These are phyloP conservation scores for Amanita phalloides DNA, from an alignment of 768 basidiomycete species.

Conservation along the genomic window DNA sequence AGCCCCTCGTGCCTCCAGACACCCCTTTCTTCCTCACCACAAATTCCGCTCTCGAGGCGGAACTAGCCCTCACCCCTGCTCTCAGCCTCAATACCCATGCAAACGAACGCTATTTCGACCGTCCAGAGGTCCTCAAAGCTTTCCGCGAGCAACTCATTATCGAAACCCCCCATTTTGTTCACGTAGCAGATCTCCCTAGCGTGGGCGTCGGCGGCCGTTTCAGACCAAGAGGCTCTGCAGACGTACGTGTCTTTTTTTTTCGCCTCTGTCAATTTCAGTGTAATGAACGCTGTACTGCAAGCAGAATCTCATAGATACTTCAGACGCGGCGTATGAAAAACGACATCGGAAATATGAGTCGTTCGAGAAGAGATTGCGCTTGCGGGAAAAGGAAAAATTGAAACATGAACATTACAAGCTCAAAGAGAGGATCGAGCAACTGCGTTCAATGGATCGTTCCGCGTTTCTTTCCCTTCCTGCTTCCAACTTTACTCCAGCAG, in stretches of 20 bases:
- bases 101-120: constrained; percentile 68
- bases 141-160: constrained; percentile 62
- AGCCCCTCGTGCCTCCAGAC: constrained; percentile 56
- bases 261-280: neutral
- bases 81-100: constrained; percentile 44
- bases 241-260: constrained; percentile 37
- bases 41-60: constrained; percentile 39
- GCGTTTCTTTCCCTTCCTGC: constrained; percentile 59
- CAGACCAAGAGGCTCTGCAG: constrained; percentile 56
- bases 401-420: constrained; percentile 89
- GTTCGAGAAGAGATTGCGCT: constrained; percentile 75
- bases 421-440: constrained; percentile 79
- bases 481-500: constrained; percentile 38
- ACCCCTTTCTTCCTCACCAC: constrained; percentile 70
- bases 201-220: constrained; percentile 63
- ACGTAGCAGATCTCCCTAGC: constrained; percentile 32
- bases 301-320: constrained; percentile 55
- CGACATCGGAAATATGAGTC: constrained; percentile 81
- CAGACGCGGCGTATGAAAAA: constrained; percentile 72
- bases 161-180: constrained; percentile 66
- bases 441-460: constrained; percentile 59
- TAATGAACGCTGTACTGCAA: neutral
- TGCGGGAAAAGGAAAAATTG: constrained; percentile 86
- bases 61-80: constrained; percentile 26
- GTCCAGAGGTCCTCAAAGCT: constrained; percentile 63